phyloP scores from a whole-genome alignment of 2,329 filamentous ascomycete genomes.

The Rhytidhysteron rufulum region DNA sequence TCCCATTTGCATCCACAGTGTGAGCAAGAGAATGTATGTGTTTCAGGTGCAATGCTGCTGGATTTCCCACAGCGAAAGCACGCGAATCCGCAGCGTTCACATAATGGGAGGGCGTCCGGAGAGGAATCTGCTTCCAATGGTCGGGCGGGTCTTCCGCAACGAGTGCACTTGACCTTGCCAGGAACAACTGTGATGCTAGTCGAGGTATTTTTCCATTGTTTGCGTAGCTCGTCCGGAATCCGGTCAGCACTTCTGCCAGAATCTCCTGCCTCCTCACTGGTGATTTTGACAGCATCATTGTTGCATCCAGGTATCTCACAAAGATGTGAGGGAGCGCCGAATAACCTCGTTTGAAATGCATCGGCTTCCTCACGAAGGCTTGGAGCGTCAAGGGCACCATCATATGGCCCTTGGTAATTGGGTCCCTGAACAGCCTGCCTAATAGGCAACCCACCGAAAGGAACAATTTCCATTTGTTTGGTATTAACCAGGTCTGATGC shows the following conservation, averaged over 20 bases:
- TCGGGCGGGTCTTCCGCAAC: slow-evolving; percentile 30
- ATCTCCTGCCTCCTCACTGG: slow-evolving; percentile 37
- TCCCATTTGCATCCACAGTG: slow-evolving; percentile 32
- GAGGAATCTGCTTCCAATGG: slow-evolving; percentile 7
- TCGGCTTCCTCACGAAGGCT: slow-evolving; percentile 24
- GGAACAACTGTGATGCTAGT: slow-evolving; percentile 8
- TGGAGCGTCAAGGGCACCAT: slow-evolving; percentile 19
- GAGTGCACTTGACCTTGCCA: slow-evolving; percentile 29
- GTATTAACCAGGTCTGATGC: slow-evolving; percentile 26
- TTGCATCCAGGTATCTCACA: slow-evolving; percentile 25
- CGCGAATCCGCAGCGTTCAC: slow-evolving; percentile 40
- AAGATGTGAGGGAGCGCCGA: slow-evolving; percentile 11
- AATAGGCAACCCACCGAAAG: slow-evolving; percentile 41
- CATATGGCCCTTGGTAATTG: slow-evolving; percentile 39
- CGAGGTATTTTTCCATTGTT: slow-evolving; percentile 18
- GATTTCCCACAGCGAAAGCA: slow-evolving; percentile 39
- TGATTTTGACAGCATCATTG: slow-evolving; percentile 27
- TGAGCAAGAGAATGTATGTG: slow-evolving; percentile 22
- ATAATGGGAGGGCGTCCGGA: slow-evolving; percentile 15
- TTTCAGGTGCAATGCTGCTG: slow-evolving; percentile 13
- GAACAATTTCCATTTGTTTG: slow-evolving; percentile 29
- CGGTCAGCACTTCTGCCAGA: slow-evolving; percentile 37
- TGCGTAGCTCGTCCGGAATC: slow-evolving; percentile 37
- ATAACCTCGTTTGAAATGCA: slow-evolving; percentile 29
- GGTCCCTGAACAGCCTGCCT: slow-evolving; percentile 45